Base-by-base conservation (phyloP, 2,329 filamentous ascomycete species). In the Colletotrichum cereale region DNA sequence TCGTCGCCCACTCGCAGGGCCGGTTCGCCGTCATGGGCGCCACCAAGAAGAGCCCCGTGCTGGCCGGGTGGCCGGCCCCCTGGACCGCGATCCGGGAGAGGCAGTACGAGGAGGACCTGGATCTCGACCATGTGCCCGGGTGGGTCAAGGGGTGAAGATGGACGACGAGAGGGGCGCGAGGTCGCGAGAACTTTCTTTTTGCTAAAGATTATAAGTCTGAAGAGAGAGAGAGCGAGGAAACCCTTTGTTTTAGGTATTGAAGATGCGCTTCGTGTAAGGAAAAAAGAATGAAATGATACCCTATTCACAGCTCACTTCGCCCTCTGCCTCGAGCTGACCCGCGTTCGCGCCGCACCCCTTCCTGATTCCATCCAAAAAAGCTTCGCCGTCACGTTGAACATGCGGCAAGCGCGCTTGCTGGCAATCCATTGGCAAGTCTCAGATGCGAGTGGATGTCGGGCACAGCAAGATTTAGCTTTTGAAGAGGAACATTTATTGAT, bases 21-120 rank as follows among this genome's bases (percentile, higher is more conserved):
- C 91, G 93, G 60, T 95, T 98, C 77, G 95, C 94, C 16, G 93
- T 98, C 53, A 90, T 92, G 63, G 95, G 95, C 3, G 90, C 93
- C 31, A 87, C 87, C 71, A 88, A 87, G 74, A 88, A 88, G 5
- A 87, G 89, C 31, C 87, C 91, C 0, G 81, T 93, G 26, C 85
- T 85, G 42, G 92, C 92, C 1, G 93, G 93, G 0, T 98, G 96
- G 84, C 95, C 95, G 1, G 84, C 84, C 53, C 89, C 93, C 1
- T 94, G 91, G 87, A 86, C 90, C 67, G 91, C 92, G 0, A 87
- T 97, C 21, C 86, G 84, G 56, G 85, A 88, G 42, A 88, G 88
- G 74, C 87, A 90, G 66, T 86, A 86, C 18, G 86, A 88, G 55
- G 88, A 91, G 74, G 86, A 88, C 0, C 82, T 84, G 48, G 88